Conservation (phyloP, 805 yeast species). For the Sungouiella blattae region DNA sequence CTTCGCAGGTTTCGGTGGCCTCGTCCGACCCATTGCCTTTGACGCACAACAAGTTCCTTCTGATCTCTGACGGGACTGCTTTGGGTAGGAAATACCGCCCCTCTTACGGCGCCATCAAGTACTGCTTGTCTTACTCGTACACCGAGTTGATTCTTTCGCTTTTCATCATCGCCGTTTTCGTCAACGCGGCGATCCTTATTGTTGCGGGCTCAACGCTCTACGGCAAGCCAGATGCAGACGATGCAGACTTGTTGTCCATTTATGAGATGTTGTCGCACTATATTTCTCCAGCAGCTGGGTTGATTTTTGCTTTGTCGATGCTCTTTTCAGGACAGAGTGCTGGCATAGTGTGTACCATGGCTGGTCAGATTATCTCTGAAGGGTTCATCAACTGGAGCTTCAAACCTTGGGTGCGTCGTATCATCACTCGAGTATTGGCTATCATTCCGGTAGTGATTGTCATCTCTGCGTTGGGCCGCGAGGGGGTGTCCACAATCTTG, state of each 20-base stretch:
- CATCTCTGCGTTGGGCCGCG: slow-evolving; percentile 37
- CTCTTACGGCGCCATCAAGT: slow-evolving; percentile 38
- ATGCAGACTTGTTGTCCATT: slow-evolving; percentile 43
- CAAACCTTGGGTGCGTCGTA: slow-evolving; percentile 41
- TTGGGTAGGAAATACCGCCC: slow-evolving; percentile 36
- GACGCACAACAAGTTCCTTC: slow-evolving; percentile 17
- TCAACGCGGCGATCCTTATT: slow-evolving; percentile 43
- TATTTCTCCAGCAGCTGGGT: slow-evolving; percentile 44
- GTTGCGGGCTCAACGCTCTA: slow-evolving; percentile 42
- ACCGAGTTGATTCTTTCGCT: slow-evolving; percentile 38
- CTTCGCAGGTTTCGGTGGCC: neutral
- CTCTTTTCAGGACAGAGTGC: slow-evolving; percentile 46
- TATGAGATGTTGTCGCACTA: slow-evolving; percentile 42
- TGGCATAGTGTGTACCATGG: slow-evolving; percentile 48
- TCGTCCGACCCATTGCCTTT: slow-evolving; percentile 13
- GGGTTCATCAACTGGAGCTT: slow-evolving; percentile 45
- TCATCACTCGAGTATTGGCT: slow-evolving; percentile 39
- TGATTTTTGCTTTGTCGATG: slow-evolving; percentile 45
- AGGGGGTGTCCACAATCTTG: slow-evolving; percentile 43
- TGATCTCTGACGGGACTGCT: slow-evolving; percentile 27
- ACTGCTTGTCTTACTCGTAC: slow-evolving; percentile 39
- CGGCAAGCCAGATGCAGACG: slow-evolving; percentile 43
- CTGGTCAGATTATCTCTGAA: slow-evolving; percentile 45
- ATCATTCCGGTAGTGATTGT: slow-evolving; percentile 40
- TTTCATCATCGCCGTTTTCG: slow-evolving; percentile 42